phyloP scores from a whole-genome alignment of 2,329 filamentous ascomycete species.

The Sarocladium oryzae region DNA sequence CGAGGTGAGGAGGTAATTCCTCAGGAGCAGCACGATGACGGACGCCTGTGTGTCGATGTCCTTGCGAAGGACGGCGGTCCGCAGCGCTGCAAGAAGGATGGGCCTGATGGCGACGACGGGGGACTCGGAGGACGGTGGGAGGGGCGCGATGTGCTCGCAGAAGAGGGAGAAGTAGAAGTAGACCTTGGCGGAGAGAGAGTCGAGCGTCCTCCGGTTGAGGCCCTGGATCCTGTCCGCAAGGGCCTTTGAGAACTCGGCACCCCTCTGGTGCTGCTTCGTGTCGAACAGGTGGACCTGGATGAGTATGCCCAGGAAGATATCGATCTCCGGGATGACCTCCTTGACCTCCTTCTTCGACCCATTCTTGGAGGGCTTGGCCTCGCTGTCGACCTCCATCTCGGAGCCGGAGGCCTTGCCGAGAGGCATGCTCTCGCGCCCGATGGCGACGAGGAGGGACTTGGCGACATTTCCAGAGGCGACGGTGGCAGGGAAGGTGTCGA shows the following conservation, averaged over 20 bases:
- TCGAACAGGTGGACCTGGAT: slow-evolving; percentile 86
- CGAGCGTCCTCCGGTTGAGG: slow-evolving; percentile 87
- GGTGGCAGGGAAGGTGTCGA: slow-evolving; percentile 66
- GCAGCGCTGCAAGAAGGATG: slow-evolving; percentile 76
- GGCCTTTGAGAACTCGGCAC: slow-evolving; percentile 75
- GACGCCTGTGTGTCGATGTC: slow-evolving; percentile 96
- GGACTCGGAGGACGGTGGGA: slow-evolving; percentile 83
- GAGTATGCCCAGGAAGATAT: slow-evolving; percentile 82
- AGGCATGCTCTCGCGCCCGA: slow-evolving; percentile 60
- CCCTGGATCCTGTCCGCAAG: slow-evolving; percentile 80
- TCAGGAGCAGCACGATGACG: slow-evolving; percentile 87
- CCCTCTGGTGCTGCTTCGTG: slow-evolving; percentile 70
- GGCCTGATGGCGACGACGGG: slow-evolving; percentile 82
- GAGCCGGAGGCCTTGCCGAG: slow-evolving; percentile 50
- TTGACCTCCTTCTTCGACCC: slow-evolving; percentile 60
- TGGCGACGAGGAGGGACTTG: slow-evolving; percentile 61
- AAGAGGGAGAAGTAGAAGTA: slow-evolving; percentile 99
- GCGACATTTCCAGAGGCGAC: slow-evolving; percentile 57
- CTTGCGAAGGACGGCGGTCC: slow-evolving; percentile 93
- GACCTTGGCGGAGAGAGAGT: slow-evolving; percentile 87
- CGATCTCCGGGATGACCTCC: slow-evolving; percentile 78
- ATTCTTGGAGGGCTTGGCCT: slow-evolving; percentile 43
- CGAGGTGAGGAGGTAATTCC: slow-evolving; percentile 92
- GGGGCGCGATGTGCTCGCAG: slow-evolving; percentile 81
- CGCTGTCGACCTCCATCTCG: slow-evolving; percentile 70